These are phyloP conservation scores for Xylaria polymorpha DNA, from an alignment of 2,329 filamentous ascomycete genomes.

Conservation along the genomic window DNA sequence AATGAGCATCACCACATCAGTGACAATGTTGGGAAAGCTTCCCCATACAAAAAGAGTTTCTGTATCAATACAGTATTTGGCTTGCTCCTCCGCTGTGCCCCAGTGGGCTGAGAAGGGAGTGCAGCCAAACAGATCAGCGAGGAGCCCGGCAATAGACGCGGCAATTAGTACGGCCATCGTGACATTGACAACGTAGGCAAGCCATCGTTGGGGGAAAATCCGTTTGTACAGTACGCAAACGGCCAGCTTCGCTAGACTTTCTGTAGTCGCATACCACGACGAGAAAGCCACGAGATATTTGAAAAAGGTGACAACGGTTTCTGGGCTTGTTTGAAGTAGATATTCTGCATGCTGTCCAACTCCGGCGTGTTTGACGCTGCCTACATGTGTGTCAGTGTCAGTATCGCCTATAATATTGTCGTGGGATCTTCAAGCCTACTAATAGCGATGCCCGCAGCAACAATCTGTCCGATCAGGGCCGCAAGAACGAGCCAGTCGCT, in stretches of 20 bases:
- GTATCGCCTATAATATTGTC: not conserved
- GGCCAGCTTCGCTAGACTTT: constrained; percentile 38
- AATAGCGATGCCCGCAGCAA: constrained; percentile 27
- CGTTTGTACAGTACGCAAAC: constrained; percentile 39
- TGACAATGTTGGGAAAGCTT: constrained; percentile 53
- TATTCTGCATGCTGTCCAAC: constrained; percentile 36
- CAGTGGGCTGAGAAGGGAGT: constrained; percentile 39
- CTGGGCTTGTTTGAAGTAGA: constrained; percentile 33
- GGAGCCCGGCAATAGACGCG: constrained; percentile 15
- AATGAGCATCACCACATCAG: constrained; percentile 51
- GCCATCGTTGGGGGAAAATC: constrained; percentile 37
- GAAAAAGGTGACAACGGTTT: constrained; percentile 30
- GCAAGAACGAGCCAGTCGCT: constrained; percentile 38
- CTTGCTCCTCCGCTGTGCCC: constrained; percentile 31
- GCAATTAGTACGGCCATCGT: constrained; percentile 25
- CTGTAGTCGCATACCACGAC: constrained; percentile 38
- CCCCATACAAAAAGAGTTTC: constrained; percentile 47
- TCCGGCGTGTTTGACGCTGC: constrained; percentile 24
- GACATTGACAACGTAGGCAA: constrained; percentile 32
- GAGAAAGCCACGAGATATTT: constrained; percentile 42
- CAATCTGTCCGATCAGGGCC: constrained; percentile 33
- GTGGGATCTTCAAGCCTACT: constrained; percentile 23
- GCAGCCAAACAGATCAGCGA: constrained; percentile 29
- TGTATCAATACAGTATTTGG: constrained; percentile 44
- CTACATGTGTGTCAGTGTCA: constrained; percentile 17